phyloP scores from a whole-genome alignment of 106 monocot genomes.

The Vanilla planifolia region DNA sequence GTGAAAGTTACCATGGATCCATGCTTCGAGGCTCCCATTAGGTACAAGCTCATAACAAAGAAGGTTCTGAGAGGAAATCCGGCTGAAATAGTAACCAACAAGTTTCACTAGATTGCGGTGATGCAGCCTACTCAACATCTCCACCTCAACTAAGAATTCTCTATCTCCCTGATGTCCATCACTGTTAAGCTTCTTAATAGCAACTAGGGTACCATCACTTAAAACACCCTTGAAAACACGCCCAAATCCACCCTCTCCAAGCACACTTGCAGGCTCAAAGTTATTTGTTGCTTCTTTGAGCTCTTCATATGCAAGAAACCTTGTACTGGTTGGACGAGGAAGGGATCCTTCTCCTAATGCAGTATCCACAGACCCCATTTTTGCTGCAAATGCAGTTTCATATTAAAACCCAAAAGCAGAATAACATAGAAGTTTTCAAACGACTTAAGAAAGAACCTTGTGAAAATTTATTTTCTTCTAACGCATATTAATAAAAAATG shows the following conservation, averaged over 20 bases:
- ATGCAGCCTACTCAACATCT: conserved; percentile 94
- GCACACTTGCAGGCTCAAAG: conserved; percentile 62
- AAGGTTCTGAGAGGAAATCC: conserved; percentile 64
- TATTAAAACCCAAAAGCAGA: not conserved
- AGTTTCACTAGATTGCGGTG: conserved; percentile 97
- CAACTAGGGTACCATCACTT: conserved; percentile 83
- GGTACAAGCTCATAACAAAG: conserved; percentile 96
- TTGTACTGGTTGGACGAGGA: conserved; percentile 69
- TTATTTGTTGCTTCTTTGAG: conserved; percentile 92
- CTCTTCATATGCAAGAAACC: conserved; percentile 86
- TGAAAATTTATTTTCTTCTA: too few relatives aligned
- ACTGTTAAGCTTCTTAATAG: conserved; percentile 87
- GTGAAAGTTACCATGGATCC: conserved; percentile 78
- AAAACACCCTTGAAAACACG: conserved; percentile 85
- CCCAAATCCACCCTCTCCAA: conserved; percentile 97
- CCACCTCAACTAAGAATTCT: conserved; percentile 95
- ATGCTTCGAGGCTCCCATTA: conserved; percentile 95
- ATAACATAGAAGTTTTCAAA: too few relatives aligned
- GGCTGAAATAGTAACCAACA: conserved; percentile 78
- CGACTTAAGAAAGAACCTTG: too few relatives aligned
- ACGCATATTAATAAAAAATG: too few relatives aligned
- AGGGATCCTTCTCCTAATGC: conserved; percentile 54
- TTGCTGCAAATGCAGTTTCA: conserved; percentile 38
- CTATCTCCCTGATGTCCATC: conserved; percentile 95
- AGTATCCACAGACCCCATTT: conserved; percentile 29